phyloP scores from a whole-genome alignment of 257 asterid genomes.

The Fraxinus quadrangulata region DNA sequence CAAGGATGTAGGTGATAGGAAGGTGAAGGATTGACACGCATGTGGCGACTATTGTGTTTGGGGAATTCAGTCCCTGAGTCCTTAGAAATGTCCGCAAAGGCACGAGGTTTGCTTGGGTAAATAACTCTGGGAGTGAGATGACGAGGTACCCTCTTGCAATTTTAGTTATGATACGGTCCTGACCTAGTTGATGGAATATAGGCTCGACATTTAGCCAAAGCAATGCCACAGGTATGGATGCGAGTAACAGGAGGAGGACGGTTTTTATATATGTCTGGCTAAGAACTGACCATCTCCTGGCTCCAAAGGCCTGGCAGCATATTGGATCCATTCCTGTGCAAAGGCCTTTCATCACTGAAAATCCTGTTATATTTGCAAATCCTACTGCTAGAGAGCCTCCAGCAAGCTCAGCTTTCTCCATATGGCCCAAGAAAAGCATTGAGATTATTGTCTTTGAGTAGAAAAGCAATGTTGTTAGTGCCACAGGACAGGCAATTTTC shows the following conservation, averaged over 20 bases:
- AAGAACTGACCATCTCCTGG: constrained; percentile 56
- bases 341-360: constrained; percentile 72
- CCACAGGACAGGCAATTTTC: constrained; percentile 69
- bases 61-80: constrained; percentile 63
- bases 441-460: constrained; percentile 77
- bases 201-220: constrained; percentile 71
- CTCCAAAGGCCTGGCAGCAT: constrained; percentile 84
- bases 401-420: constrained; percentile 72
- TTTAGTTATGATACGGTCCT: constrained; percentile 54
- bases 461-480: constrained; percentile 61
- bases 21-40: constrained; percentile 57
- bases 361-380: constrained; percentile 79
- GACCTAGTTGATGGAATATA: constrained; percentile 57
- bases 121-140: constrained; percentile 59
- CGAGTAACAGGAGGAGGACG: constrained; percentile 57
- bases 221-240: constrained; percentile 56
- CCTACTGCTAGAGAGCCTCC: constrained; percentile 84
- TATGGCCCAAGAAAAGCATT: constrained; percentile 78
- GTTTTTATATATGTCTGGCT: constrained; percentile 65
- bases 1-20: constrained; percentile 65
- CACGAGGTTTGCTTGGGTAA: constrained; percentile 55
- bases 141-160: constrained; percentile 62
- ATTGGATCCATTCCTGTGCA: constrained; percentile 88
- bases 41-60: constrained; percentile 59
- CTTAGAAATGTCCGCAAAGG: constrained; percentile 66